These are phyloP conservation scores for Sphagnum tenellum DNA, from an alignment of 225 moss, liverwort and hornwort species.

Conservation along the genomic window DNA sequence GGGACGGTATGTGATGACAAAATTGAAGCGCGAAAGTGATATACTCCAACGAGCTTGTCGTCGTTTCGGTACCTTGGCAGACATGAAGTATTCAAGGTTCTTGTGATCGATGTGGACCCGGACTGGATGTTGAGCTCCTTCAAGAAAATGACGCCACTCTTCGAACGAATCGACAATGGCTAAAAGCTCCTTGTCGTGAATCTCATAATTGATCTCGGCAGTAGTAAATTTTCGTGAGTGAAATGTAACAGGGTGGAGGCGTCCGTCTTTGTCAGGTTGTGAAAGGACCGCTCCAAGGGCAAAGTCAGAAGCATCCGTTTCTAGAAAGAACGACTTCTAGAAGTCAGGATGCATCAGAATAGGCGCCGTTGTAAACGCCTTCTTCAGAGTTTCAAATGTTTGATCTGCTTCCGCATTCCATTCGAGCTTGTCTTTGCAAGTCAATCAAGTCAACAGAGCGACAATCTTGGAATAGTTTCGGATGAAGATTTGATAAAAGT, in stretches of 20 bases:
- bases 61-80: background rate
- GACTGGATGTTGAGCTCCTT: slow-evolving; percentile 1
- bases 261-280: background rate
- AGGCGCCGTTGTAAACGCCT: background rate
- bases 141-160: slow-evolving; percentile 2
- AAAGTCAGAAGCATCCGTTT: slow-evolving; percentile 5
- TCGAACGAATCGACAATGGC: slow-evolving; percentile 1
- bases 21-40: background rate
- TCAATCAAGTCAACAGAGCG: background rate
- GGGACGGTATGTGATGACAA: slow-evolving; percentile 1
- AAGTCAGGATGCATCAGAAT: background rate
- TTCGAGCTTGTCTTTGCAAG: background rate
- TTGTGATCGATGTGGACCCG: background rate
- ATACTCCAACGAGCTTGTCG: background rate
- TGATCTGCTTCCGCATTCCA: background rate
- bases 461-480: slow-evolving; percentile 3
- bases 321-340: background rate
- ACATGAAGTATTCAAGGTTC: slow-evolving; percentile 2
- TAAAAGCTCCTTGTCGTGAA: slow-evolving; percentile 9
- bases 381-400: slow-evolving; percentile 4
- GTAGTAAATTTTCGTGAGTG: background rate
- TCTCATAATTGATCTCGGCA: background rate
- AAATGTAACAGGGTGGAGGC: background rate
- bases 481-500: slow-evolving; percentile 9
- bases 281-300: slow-evolving; percentile 5